Base-by-base conservation (phyloP, 345 rosid genomes). In the Populus simonii region DNA sequence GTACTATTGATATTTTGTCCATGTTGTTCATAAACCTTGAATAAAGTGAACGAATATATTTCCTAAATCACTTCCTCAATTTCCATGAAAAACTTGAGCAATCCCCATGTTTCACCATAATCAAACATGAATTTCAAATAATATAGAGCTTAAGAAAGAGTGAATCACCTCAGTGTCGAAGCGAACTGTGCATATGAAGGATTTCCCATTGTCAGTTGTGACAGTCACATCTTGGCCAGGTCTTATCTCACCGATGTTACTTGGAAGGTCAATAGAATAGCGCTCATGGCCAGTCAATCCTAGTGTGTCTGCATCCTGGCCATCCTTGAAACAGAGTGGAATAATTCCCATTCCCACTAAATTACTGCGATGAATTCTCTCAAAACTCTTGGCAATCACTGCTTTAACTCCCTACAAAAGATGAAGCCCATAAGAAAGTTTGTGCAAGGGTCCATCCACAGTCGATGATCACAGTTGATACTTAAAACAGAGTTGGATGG, bases 291-390 rank as follows among this genome's bases (percentile, higher is more conserved):
- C 99, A 11, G 96, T 94, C 87, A 94, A 83, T 35, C 97, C 96
- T 73, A 96, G 89, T 0, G 92, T 82, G 72, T 96, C 98, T 3
- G 97, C 92, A 71, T 96, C 99, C 90, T 96, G 91, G 22, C 99
- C 99, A 11, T 92, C 74, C 87, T 91, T 92, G 83, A 92, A 96
- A 82, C 98, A 96, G 66, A 96, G 91, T 1, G 98, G 99, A 76
- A 96, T 84, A 55, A 96, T 88, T 51, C 99, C 99, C 99, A 96
- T 96, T 78, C 99, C 99, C 25, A 94, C 98, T 89, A 94, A 86
- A 81, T 96, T 96, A 80, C 99, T 96, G 65, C 98, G 87, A 70
- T 96, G 99, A 84, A 96, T 96, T 83, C 99, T 92, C 85, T 96
- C 99, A 25, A 92, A 94, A 88, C 99, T 96, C 85, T 94, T 94